A percentile compares a stretch with the other conserved stretches of the same genome.
Conservation (phyloP, 345 rosid genomes). For the Corchorus olitorius region DNA sequence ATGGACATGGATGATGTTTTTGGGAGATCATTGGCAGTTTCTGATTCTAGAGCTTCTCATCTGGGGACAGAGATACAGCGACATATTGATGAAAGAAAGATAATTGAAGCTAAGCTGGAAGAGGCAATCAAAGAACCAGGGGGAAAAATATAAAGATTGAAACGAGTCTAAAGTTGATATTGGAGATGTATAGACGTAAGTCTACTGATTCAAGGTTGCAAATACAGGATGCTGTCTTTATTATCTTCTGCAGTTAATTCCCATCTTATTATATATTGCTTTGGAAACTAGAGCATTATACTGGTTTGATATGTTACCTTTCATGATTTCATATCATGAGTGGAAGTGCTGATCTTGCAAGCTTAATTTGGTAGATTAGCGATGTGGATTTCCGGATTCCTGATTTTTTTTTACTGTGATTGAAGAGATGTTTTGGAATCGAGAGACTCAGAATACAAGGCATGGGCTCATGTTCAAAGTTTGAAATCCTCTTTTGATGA, state of each 20-base stretch:
- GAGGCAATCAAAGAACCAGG: slow-evolving; percentile 79
- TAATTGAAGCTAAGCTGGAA: slow-evolving; percentile 64
- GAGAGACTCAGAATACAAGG: slow-evolving; percentile 70
- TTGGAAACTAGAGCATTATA: background rate
- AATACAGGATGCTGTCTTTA: background rate
- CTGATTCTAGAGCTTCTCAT: slow-evolving; percentile 67
- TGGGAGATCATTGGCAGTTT: slow-evolving; percentile 66
- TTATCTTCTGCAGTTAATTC: background rate
- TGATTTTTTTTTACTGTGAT: slow-evolving; percentile 15
- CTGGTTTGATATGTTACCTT: background rate
- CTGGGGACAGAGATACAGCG: slow-evolving; percentile 64
- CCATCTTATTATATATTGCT: background rate
- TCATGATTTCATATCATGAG: background rate
- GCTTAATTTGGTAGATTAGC: background rate
- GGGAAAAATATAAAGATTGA: slow-evolving; percentile 31
- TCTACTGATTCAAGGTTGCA: slow-evolving; percentile 53
- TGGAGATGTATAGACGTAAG: slow-evolving; percentile 87
- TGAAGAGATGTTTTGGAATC: slow-evolving; percentile 75
- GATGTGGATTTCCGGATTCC: background rate
- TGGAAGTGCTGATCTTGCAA: background rate
- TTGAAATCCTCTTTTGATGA: slow-evolving; percentile 86
- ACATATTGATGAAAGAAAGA: slow-evolving; percentile 58
- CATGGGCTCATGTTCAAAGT: slow-evolving; percentile 82
- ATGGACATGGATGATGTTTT: slow-evolving; percentile 71
- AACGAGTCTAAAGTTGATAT: slow-evolving; percentile 63